phyloP scores from a whole-genome alignment of 163 green algal species.

The Prototheca stagnorum region DNA sequence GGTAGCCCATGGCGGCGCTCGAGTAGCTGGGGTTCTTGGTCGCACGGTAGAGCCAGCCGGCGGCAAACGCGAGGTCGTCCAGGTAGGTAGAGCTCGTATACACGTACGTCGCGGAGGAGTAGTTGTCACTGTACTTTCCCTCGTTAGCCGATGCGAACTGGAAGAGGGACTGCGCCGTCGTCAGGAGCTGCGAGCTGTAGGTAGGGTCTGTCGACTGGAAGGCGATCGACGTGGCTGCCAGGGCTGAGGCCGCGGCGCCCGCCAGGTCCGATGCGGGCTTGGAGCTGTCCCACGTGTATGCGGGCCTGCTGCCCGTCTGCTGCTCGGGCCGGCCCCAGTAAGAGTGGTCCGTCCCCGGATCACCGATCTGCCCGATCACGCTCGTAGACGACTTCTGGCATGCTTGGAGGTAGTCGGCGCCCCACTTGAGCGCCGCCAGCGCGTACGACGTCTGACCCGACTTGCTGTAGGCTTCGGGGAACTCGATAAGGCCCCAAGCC shows the following conservation, averaged over 20 bases:
- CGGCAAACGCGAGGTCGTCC: slow-evolving; percentile 39
- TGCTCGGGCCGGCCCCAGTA: slow-evolving; percentile 35
- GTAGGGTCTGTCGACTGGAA: slow-evolving; percentile 14
- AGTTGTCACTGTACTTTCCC: slow-evolving; percentile 30
- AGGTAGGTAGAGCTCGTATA: slow-evolving; percentile 28
- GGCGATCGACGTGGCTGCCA: slow-evolving; percentile 29
- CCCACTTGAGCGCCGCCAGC: slow-evolving; percentile 20
- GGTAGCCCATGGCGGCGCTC: slow-evolving; percentile 8
- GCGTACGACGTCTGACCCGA: slow-evolving; percentile 16
- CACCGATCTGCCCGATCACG: slow-evolving; percentile 22
- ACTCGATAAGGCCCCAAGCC: slow-evolving; percentile 32
- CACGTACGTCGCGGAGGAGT: slow-evolving; percentile 18
- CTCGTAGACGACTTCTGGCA: slow-evolving; percentile 4
- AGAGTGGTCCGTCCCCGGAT: slow-evolving; percentile 19
- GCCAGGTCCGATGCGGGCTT: slow-evolving; percentile 22
- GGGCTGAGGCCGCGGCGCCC: slow-evolving; percentile 21
- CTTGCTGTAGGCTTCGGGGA: slow-evolving; percentile 13
- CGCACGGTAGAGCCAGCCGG: slow-evolving; percentile 27
- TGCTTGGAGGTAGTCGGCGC: slow-evolving; percentile 26
- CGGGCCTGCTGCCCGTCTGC: slow-evolving; percentile 16
- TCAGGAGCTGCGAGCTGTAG: slow-evolving; percentile 18
- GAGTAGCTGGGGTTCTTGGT: slow-evolving; percentile 24
- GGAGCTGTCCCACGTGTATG: slow-evolving; percentile 13
- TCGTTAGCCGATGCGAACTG: slow-evolving; percentile 12
- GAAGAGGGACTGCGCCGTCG: slow-evolving; percentile 26